Evolutionary conservation across 1,284 basidiomycete genomes (phyloP), one percentile per base, ranked within the genome.

Genomic region (Puccinia coronata): DNA sequence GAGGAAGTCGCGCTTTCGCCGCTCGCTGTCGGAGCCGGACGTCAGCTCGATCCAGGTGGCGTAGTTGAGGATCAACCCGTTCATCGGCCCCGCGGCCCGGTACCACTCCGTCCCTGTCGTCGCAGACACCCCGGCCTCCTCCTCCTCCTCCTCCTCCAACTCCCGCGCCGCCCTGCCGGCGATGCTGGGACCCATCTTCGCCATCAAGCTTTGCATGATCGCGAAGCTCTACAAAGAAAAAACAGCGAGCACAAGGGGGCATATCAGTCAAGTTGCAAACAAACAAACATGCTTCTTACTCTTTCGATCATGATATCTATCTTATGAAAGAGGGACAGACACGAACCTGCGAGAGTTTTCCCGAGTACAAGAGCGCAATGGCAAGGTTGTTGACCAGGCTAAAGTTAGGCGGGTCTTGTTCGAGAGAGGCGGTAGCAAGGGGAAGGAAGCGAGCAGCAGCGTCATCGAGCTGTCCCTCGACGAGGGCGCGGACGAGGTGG

Each of bases 341-440:
- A 73, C 71, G 8, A 4, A 73, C 71, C 57, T 73, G 51, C 6
- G 43, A 51, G 6, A 73, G 51, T 14, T 73, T 73, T 73, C 71
- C 71, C 18, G 49, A 55, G 53, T 73, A 73, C 36, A 73, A 41
- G 2, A 73, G 36, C 18, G 71, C 49, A 25, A 57, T 73, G 31
- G 36, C 43, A 4, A 73, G 25, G 51, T 73, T 73, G 28, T 73
- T 73, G 36, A 57, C 28, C 18, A 73, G 53, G 51, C 31, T 57
- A 12, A 55, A 2, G 12, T 73, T n/a, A 23, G 53, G 25, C 23
- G 28, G 51, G 34, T 31, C n/a, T 18, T 39, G 18, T 9, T 9
- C 71, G 36, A 55, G 49, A 55, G n/a, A 31, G 12, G n/a, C 25
- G 1, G 6, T 20, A 20, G 31, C 43, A 23, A 28, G 36, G 9